A percentile compares a stretch with the other conserved stretches of the same genome.
Evolutionary conservation across 129 eudicot species (phyloP).

Genomic region (Arctium lappa): DNA sequence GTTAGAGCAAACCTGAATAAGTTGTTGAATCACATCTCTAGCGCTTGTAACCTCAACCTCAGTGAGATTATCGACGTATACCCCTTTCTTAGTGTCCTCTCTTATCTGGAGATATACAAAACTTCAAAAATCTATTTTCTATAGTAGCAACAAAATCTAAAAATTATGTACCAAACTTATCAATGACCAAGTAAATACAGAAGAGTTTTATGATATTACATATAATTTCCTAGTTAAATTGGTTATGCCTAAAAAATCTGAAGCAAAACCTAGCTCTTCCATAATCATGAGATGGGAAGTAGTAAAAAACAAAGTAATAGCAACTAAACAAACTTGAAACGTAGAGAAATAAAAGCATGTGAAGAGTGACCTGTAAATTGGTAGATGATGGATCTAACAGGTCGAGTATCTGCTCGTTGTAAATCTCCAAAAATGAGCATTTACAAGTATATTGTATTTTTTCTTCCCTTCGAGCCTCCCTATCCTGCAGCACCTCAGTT

Average conservation of each 20-base stretch:
- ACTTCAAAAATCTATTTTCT: neutral
- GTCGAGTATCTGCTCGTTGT: conserved; percentile 95
- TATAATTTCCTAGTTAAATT: neutral
- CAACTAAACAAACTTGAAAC: conserved; percentile 1
- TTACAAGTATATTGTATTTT: conserved; percentile 78
- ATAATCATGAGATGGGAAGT: neutral
- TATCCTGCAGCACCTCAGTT: conserved; percentile 52
- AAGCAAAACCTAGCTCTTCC: conserved; percentile 1
- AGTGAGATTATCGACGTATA: conserved; percentile 82
- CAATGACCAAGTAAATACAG: neutral
- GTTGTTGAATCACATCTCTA: conserved; percentile 94
- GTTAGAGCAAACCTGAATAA: conserved; percentile 61
- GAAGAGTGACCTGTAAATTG: conserved; percentile 70
- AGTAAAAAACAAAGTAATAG: conserved; percentile 5
- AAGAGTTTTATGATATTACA: neutral
- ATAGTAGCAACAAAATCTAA: neutral
- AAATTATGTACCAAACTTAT: neutral
- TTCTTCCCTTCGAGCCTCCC: conserved; percentile 93
- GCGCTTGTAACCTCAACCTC: conserved; percentile 92
- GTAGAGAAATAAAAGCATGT: neutral
- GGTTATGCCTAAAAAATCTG: neutral
- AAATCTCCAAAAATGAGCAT: conserved; percentile 95
- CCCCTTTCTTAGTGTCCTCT: conserved; percentile 94
- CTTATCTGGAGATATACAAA: conserved; percentile 57
- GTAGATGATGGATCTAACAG: conserved; percentile 83